These are phyloP conservation scores for Pseudognaphalium luteoalbum DNA, from an alignment of 129 eudicot species.

Conservation along the genomic window DNA sequence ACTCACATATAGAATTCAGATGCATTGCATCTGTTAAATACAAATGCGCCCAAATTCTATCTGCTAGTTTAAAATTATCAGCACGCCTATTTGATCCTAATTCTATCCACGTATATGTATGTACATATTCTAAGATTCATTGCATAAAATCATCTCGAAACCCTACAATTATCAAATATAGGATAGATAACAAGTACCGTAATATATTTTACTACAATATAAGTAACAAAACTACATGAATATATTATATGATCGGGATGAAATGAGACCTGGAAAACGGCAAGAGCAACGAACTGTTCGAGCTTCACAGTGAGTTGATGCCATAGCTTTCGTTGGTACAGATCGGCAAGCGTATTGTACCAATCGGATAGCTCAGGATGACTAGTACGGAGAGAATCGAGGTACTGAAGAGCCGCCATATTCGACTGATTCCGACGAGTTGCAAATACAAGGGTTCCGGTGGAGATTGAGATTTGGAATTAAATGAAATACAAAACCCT, in stretches of 20 bases:
- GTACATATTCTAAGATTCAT: neutral
- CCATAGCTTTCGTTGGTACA: slow-evolving; percentile 90
- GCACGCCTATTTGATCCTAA: neutral
- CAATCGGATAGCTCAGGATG: slow-evolving; percentile 91
- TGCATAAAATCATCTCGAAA: neutral
- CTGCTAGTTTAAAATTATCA: neutral
- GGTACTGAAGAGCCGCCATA: slow-evolving; percentile 82
- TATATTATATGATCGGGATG: neutral
- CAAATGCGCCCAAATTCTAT: neutral
- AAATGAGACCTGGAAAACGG: slow-evolving; percentile 66
- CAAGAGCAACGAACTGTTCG: slow-evolving; percentile 78
- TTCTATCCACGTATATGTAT: no score
- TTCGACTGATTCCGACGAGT: slow-evolving; percentile 16
- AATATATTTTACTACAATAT: neutral
- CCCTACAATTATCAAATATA: neutral
- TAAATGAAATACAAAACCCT: neutral
- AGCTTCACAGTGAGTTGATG: slow-evolving; percentile 90
- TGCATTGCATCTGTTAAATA: no score
- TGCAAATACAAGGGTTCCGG: neutral
- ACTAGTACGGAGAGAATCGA: slow-evolving; percentile 56
- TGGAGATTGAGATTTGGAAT: neutral
- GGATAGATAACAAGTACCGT: neutral
- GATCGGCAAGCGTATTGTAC: slow-evolving; percentile 82
- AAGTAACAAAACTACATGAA: neutral
- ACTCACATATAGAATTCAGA: no score